phyloP scores from a whole-genome alignment of 805 yeast species.

The Aciculoconidium aculeatum region DNA sequence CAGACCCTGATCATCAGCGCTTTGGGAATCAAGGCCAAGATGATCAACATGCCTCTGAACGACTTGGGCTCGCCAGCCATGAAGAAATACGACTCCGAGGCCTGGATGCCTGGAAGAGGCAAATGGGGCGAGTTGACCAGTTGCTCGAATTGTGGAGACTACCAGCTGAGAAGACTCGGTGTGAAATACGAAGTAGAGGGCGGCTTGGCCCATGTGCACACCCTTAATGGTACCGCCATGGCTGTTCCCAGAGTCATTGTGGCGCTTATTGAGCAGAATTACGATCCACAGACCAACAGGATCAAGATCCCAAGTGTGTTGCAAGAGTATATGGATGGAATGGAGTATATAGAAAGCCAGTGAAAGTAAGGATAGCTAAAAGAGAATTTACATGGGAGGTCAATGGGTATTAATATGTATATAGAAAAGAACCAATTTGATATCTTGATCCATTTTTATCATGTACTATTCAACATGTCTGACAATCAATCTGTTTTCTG shows the following conservation, averaged over 20 bases:
- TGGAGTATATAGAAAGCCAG: constrained; percentile 23
- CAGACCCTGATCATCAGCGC: constrained; percentile 61
- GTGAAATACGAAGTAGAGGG: constrained; percentile 46
- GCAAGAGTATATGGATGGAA: constrained; percentile 67
- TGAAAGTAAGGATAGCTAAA: constrained; percentile 1
- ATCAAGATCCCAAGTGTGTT: constrained; percentile 65
- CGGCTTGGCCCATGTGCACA: constrained; percentile 52
- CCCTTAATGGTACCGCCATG: constrained; percentile 92
- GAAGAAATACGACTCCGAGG: constrained; percentile 90
- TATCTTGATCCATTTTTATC: too few species aligned
- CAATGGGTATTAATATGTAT: too few species aligned
- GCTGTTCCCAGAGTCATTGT: constrained; percentile 90
- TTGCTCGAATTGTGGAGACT: constrained; percentile 88
- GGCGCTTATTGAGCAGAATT: constrained; percentile 84
- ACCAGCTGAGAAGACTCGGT: constrained; percentile 77
- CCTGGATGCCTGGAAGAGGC: constrained; percentile 97
- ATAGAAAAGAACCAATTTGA: too few species aligned
- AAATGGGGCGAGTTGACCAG: constrained; percentile 91
- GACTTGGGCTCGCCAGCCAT: constrained; percentile 93
- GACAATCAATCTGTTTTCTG: not conserved
- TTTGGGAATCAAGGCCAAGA: constrained; percentile 74
- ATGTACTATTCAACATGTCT: too few species aligned
- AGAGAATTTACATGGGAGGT: too few species aligned
- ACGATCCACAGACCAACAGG: constrained; percentile 49
- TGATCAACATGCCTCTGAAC: constrained; percentile 81